Conservation (phyloP, 257 asterid genomes). For the Solanum bulbocastanum region DNA sequence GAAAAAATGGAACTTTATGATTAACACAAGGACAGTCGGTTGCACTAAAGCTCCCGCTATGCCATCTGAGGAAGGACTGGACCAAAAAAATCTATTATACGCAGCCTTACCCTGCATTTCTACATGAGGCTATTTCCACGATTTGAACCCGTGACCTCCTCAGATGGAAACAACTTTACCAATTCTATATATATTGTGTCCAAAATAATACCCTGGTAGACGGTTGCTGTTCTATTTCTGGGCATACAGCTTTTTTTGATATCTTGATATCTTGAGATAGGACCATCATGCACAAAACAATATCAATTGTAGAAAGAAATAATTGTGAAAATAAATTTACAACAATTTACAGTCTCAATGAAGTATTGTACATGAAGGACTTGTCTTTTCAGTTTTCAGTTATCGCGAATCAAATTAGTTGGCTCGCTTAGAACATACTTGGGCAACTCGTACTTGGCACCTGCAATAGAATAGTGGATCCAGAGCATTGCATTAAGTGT, state of each 20-base stretch:
- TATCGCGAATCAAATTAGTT: conserved; percentile 50
- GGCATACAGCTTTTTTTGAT: not conserved
- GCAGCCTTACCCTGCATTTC: not conserved
- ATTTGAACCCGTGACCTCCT: not conserved
- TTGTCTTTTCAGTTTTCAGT: not conserved
- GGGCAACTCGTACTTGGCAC: conserved; percentile 72
- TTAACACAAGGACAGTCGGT: not conserved
- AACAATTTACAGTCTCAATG: not conserved
- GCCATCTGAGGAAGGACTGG: not conserved
- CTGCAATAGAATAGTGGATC: conserved; percentile 17
- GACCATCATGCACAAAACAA: not conserved
- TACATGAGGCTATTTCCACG: not conserved
- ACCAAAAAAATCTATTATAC: not conserved
- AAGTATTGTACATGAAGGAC: not conserved
- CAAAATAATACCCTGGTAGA: not conserved
- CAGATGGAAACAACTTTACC: not conserved
- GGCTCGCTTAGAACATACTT: conserved; percentile 78
- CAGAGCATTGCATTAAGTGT: not conserved
- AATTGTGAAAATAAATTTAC: not conserved
- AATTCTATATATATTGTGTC: not conserved
- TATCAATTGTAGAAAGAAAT: not conserved
- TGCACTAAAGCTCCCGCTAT: not conserved
- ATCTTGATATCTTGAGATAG: not conserved
- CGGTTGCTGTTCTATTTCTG: not conserved
- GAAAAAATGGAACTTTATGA: not conserved